Base-by-base conservation (phyloP, 2,329 filamentous ascomycete species). In the Amauroascus verrucosus region DNA sequence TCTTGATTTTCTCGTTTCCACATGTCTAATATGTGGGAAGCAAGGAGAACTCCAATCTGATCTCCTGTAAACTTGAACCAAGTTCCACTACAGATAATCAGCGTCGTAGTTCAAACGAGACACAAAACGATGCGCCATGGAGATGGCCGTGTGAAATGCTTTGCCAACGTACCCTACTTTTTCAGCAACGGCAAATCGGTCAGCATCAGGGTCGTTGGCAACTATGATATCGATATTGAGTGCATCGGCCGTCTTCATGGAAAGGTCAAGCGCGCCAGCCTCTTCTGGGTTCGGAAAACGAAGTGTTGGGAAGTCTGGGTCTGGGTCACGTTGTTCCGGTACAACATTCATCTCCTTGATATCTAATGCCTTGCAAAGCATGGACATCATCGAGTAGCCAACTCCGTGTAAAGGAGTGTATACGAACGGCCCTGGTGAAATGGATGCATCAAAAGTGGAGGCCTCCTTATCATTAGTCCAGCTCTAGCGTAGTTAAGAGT, bases 11-110 rank as follows among this genome's bases (percentile, higher is more conserved):
- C 22, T 51, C 41, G 28, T 51, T 49, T 63, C 56, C 58, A 58
- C 18, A 71, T 72, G 26, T 81, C 75, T 48, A 80, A 70, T 9
- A 82, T 63, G 60, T 80, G 75, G 0, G 78, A 77, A 4, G 77
- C 80, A 9, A 84, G 69, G 8, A 84, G 71, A 16, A 81, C 72
- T 32, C 81, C 81, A 14, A 84, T 69, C 60, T 84, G 79, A 58
- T 84, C 83, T n/a, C 81, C 81, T 0, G 79, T 83, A 61, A 83
- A 78, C 46, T 79, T 75, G 53, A 78, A 75, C 79, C 80, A 84
- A 57, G 66, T 67, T 9, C 74, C 77, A 48, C 70, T 73, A 40
- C 16, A 30, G 28, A 24, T 6, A n/a, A 30, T 54, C 37, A 51
- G 48, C 3, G 1, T 13, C 13, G 1, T 20, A 28, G n/a, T 35